These are phyloP conservation scores for Populus davidiana DNA, from an alignment of 345 rosid genomes.

Conservation along the genomic window DNA sequence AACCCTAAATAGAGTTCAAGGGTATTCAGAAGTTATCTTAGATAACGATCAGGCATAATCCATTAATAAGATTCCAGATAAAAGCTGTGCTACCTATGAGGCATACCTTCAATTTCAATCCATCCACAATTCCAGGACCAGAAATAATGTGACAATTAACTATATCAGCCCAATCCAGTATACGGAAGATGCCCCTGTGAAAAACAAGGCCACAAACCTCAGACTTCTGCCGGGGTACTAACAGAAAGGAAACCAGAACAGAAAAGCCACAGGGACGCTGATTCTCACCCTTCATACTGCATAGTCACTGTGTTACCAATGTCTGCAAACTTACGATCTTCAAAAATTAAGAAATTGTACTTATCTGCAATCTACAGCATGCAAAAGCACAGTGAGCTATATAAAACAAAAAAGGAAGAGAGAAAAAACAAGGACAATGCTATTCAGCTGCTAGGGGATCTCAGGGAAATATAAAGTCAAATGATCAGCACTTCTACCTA, in stretches of 20 bases:
- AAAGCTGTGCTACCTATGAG: not conserved
- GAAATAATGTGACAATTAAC: conserved; percentile 85
- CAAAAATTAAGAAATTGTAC: conserved; percentile 82
- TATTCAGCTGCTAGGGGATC: not conserved
- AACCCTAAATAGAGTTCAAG: conserved; percentile 48
- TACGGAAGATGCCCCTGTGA: conserved; percentile 74
- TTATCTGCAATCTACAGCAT: conserved; percentile 73
- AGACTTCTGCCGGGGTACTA: conserved; percentile 4
- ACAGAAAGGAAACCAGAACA: not conserved
- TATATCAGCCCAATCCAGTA: conserved; percentile 96
- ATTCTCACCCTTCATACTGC: conserved; percentile 88
- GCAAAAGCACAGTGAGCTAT: not conserved
- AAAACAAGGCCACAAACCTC: conserved; percentile 2
- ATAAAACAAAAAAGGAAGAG: not conserved
- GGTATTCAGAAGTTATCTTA: not conserved
- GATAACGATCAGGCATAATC: conserved; percentile 3
- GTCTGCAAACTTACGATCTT: conserved; percentile 97
- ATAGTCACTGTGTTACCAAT: conserved; percentile 98
- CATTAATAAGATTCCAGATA: not conserved
- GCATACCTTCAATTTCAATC: conserved; percentile 81
- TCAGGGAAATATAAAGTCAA: not conserved
- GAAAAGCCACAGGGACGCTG: not conserved
- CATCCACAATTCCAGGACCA: conserved; percentile 94
- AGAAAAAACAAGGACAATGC: not conserved
- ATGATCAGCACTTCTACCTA: not conserved